Conservation (phyloP, 768 basidiomycete genomes). For the Termitomyces sp. region DNA sequence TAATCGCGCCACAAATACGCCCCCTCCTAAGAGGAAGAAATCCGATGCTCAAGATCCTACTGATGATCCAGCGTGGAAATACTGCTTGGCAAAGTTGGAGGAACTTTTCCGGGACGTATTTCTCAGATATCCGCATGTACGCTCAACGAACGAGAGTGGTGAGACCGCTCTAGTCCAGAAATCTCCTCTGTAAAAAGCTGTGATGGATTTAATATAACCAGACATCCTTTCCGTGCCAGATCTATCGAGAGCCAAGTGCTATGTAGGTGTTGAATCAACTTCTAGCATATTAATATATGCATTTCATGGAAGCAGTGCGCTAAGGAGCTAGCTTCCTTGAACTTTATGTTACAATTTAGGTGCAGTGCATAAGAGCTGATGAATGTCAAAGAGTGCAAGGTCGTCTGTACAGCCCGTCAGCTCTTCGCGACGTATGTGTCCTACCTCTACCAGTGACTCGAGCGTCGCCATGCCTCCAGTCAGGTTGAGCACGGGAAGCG, state of each 20-base stretch:
- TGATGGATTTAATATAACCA: neutral
- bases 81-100: slow-evolving; percentile 74
- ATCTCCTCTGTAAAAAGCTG: slow-evolving; percentile 21
- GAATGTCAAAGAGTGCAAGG: slow-evolving; percentile 21
- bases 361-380: slow-evolving; percentile 22
- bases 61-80: slow-evolving; percentile 77
- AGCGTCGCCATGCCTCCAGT: slow-evolving; percentile 45
- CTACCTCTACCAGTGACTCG: slow-evolving; percentile 28
- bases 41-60: slow-evolving; percentile 33
- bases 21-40: slow-evolving; percentile 47
- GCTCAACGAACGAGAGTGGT: slow-evolving; percentile 26
- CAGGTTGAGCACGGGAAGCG: slow-evolving; percentile 69
- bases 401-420: slow-evolving; percentile 29
- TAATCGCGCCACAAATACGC: slow-evolving; percentile 32
- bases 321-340: neutral
- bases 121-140: slow-evolving; percentile 61
- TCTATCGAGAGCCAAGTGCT: too few species aligned
- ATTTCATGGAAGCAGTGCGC: neutral
- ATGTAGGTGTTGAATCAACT: neutral
- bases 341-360: neutral
- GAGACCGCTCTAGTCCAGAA: slow-evolving; percentile 33
- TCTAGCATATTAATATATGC: too few species aligned
- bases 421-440: slow-evolving; percentile 30
- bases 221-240: neutral
- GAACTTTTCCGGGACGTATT: slow-evolving; percentile 73